Conservation (phyloP, 768 basidiomycete genomes). For the Auricularia cornea region DNA sequence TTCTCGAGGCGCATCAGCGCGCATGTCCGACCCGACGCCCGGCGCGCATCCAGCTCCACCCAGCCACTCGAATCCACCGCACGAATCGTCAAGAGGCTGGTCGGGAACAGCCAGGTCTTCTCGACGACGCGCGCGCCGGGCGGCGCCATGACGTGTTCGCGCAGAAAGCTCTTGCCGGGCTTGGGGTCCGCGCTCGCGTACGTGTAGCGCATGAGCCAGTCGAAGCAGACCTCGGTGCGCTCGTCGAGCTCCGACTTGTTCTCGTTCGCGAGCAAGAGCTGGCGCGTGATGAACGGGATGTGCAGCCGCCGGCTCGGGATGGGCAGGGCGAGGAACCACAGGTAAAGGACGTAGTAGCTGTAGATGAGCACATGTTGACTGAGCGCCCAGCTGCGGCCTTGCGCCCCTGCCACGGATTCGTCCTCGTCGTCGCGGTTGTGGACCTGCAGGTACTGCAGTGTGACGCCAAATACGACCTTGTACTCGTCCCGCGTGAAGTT, state of each 20-base stretch:
- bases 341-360: conserved; percentile 84
- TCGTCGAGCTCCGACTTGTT: conserved; percentile 68
- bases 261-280: conserved; percentile 80
- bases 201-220: conserved; percentile 92
- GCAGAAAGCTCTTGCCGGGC: conserved; percentile 70
- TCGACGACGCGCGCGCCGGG: conserved; percentile 32
- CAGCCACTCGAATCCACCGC: conserved; percentile 68
- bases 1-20: conserved; percentile 85
- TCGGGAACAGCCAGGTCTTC: conserved; percentile 82
- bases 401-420: conserved; percentile 19
- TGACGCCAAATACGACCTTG: conserved; percentile 90
- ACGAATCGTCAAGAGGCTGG: conserved; percentile 77
- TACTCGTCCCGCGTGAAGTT: conserved; percentile 90
- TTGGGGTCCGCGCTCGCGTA: conserved; percentile 91
- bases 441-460: conserved; percentile 78
- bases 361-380: conserved; percentile 87
- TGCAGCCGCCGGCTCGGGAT: conserved; percentile 73
- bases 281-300: conserved; percentile 77
- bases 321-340: conserved; percentile 89
- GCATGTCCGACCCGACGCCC: conserved; percentile 83
- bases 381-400: conserved; percentile 71
- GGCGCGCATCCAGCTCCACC: conserved; percentile 76
- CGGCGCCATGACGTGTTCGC: conserved; percentile 68
- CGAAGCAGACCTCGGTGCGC: conserved; percentile 92
- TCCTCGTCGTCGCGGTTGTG: conserved; percentile 58